A percentile compares a stretch with the other conserved stretches of the same genome.
Conservation (phyloP, 371 early-diverging fungal genomes). For the Apophysomyces elegans region DNA sequence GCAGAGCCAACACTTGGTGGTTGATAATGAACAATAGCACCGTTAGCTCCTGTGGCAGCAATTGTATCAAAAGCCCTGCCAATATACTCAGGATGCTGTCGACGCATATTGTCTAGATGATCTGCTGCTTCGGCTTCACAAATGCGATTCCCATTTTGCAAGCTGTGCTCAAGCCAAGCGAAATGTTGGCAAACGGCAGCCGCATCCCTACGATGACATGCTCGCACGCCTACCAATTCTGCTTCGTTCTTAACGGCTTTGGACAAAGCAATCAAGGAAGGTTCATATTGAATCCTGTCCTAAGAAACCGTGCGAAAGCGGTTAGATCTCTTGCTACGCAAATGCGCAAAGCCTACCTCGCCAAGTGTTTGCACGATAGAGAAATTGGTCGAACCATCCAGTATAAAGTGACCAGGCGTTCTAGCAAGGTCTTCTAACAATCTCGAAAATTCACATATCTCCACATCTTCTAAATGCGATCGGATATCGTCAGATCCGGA, state of each 20-base stretch:
- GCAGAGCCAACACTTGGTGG: conserved; percentile 47
- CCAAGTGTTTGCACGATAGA: not conserved
- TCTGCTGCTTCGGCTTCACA: conserved; percentile 82
- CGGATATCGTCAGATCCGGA: conserved; percentile 40
- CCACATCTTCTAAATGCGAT: not conserved
- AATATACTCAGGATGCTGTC: conserved; percentile 33
- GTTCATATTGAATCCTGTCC: conserved; percentile 44
- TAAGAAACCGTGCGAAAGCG: conserved; percentile 3
- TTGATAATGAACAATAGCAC: conserved; percentile 96
- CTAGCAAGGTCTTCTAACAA: too few species aligned
- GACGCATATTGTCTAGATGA: conserved; percentile 75
- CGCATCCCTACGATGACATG: conserved; percentile 93
- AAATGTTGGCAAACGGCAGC: conserved; percentile 91
- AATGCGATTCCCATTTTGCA: conserved; percentile 52
- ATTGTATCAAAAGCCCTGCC: conserved; percentile 96
- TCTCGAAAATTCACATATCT: not conserved
- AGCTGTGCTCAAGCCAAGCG: conserved; percentile 90
- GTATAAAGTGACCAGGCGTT: not conserved
- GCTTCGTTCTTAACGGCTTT: conserved; percentile 94
- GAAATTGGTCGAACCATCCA: not conserved
- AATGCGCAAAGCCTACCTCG: not conserved
- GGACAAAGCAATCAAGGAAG: conserved; percentile 73
- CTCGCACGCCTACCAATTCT: conserved; percentile 92
- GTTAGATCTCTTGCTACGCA: not conserved
- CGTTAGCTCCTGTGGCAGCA: conserved; percentile 90